Evolutionary conservation across 768 basidiomycete species (phyloP).

Genomic region (Sporobolomyces phaffii): DNA sequence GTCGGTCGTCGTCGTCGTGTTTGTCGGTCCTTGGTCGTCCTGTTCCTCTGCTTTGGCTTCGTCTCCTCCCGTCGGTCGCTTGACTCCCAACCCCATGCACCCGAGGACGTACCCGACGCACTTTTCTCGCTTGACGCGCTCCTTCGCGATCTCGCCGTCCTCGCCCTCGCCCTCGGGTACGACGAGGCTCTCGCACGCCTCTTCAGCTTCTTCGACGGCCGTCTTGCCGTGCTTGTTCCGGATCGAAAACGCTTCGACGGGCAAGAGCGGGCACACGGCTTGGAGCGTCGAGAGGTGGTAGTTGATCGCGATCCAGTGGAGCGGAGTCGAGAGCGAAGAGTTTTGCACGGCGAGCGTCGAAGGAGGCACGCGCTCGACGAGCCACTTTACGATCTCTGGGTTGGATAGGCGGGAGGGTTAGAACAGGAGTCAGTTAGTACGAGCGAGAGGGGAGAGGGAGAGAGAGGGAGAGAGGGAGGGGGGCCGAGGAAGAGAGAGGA

Average conservation of each 20-base stretch:
- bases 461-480: too few species aligned
- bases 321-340: constrained; percentile 29
- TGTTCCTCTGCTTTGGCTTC: constrained; percentile 22
- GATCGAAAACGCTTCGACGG: constrained; percentile 13
- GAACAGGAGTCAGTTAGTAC: neutral
- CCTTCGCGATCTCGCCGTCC: constrained; percentile 13
- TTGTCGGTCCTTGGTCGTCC: too few species aligned
- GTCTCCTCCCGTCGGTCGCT: constrained; percentile 23
- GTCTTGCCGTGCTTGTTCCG: constrained; percentile 36
- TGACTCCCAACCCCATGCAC: constrained; percentile 38
- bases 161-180: constrained; percentile 29
- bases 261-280: constrained; percentile 32
- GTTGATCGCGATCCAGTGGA: constrained; percentile 38
- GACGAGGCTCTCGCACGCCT: constrained; percentile 25
- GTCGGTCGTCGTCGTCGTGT: too few species aligned
- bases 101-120: constrained; percentile 33
- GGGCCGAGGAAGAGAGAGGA: neutral
- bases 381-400: constrained; percentile 32
- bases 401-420: neutral
- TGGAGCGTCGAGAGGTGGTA: constrained; percentile 37
- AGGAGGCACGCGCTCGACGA: constrained; percentile 26
- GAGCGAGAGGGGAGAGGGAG: neutral
- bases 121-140: constrained; percentile 34
- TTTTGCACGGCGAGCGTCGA: constrained; percentile 23
- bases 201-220: constrained; percentile 36